Conservation (phyloP, 345 rosid species). For the Hypericum androsaemum region DNA sequence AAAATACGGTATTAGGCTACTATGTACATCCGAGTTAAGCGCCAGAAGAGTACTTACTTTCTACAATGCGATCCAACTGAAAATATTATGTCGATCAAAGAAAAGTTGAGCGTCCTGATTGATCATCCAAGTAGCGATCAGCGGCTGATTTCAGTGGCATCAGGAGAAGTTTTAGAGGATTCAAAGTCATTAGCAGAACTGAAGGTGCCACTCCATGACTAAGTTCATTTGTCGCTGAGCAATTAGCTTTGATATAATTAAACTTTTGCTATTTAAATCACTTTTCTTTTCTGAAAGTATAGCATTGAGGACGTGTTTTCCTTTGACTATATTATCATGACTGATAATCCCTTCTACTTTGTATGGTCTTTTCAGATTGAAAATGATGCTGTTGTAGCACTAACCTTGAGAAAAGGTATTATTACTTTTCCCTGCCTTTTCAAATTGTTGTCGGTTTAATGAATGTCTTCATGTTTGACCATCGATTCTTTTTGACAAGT, state of each 20-base stretch:
- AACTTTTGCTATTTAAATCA: neutral
- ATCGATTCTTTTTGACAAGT: too few relatives aligned
- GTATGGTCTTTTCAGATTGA: slow-evolving; percentile 55
- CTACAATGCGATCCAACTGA: slow-evolving; percentile 83
- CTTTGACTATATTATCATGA: neutral
- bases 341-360: neutral
- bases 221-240: too few relatives aligned
- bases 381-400: slow-evolving; percentile 86
- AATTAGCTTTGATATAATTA: neutral
- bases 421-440: slow-evolving; percentile 8
- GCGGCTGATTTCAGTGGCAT: slow-evolving; percentile 47
- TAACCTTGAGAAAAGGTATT: slow-evolving; percentile 79
- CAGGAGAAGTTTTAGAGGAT: slow-evolving; percentile 62
- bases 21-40: slow-evolving; percentile 91
- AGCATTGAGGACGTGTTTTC: neutral
- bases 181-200: slow-evolving; percentile 74
- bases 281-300: neutral
- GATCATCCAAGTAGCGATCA: slow-evolving; percentile 65
- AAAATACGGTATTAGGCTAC: slow-evolving; percentile 2
- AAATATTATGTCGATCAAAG: slow-evolving; percentile 59
- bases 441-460: slow-evolving; percentile 2
- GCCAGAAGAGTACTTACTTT: slow-evolving; percentile 72
- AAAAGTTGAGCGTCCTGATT: slow-evolving; percentile 52
- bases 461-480: neutral
- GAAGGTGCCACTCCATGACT: slow-evolving; percentile 32